A percentile compares a stretch with the other conserved stretches of the same genome.
These are phyloP conservation scores for Pulveroboletus sp. DNA, from an alignment of 768 basidiomycete genomes.

Conservation along the genomic window DNA sequence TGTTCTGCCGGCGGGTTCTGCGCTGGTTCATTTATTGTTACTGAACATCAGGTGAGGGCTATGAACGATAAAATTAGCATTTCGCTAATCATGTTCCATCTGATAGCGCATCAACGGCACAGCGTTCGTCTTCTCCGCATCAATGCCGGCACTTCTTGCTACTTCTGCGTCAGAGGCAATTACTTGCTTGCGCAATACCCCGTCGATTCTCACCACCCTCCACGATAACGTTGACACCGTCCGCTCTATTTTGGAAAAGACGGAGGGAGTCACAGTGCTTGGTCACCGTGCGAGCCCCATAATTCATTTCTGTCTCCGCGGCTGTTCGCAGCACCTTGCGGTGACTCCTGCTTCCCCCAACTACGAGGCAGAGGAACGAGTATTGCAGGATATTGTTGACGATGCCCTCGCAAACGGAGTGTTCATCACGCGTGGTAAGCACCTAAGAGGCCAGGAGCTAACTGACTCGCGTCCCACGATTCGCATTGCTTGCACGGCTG, in stretches of 20 bases:
- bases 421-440: constrained; percentile 78
- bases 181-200: constrained; percentile 68
- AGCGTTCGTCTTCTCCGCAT: constrained; percentile 93
- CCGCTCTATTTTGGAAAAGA: constrained; percentile 73
- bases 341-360: constrained; percentile 38
- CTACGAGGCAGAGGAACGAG: constrained; percentile 63
- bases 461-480: constrained; percentile 80
- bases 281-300: constrained; percentile 84
- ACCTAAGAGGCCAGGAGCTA: constrained; percentile 79
- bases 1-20: constrained; percentile 91
- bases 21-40: constrained; percentile 76
- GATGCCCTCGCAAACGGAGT: constrained; percentile 79
- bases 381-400: constrained; percentile 91
- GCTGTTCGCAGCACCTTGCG: constrained; percentile 20
- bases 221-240: constrained; percentile 78
- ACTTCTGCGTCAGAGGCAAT: constrained; percentile 87
- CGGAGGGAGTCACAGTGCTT: constrained; percentile 78
- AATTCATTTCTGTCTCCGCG: constrained; percentile 74
- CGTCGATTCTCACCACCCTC: constrained; percentile 68
- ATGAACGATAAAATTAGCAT: not conserved
- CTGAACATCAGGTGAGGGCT: constrained; percentile 74
- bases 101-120: constrained; percentile 89
- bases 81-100: not conserved
- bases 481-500: constrained; percentile 74
- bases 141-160: constrained; percentile 85